phyloP scores from a whole-genome alignment of 345 rosid species.

The Clarkia xantiana region DNA sequence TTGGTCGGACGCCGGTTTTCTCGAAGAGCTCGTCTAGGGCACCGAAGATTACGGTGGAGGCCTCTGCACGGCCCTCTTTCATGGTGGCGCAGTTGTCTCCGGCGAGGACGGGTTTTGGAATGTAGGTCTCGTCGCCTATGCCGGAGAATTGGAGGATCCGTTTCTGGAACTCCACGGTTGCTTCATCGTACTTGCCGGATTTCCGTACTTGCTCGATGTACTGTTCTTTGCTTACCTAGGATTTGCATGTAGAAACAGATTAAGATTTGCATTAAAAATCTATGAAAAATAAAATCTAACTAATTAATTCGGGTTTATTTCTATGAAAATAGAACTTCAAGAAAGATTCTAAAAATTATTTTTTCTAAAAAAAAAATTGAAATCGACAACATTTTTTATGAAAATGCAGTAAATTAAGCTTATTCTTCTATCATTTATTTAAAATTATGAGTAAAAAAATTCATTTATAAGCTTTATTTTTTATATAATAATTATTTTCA shows the following conservation, averaged over 20 bases:
- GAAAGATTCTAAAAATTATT: too few species aligned
- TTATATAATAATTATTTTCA: too few species aligned
- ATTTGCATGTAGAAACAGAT: background rate
- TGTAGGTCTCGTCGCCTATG: constrained; percentile 68
- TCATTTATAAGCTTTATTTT: too few species aligned
- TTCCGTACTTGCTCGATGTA: constrained; percentile 43
- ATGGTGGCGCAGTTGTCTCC: constrained; percentile 51
- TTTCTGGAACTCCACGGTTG: constrained; percentile 43
- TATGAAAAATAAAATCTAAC: too few species aligned
- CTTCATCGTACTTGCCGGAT: constrained; percentile 59
- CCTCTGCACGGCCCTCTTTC: constrained; percentile 81
- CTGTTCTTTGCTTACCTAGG: constrained; percentile 59
- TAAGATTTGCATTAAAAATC: too few species aligned
- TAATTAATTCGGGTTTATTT: too few species aligned
- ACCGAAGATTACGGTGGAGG: constrained; percentile 66
- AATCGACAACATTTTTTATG: too few species aligned
- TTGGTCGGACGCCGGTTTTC: constrained; percentile 64
- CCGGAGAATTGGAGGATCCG: constrained; percentile 68
- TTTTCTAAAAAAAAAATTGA: too few species aligned
- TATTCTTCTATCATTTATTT: too few species aligned
- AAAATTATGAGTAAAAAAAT: too few species aligned
- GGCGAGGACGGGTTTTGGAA: constrained; percentile 46
- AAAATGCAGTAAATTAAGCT: too few species aligned
- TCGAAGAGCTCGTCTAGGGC: constrained; percentile 81
- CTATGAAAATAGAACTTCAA: too few species aligned